phyloP scores from a whole-genome alignment of 2,329 filamentous ascomycete species.

The Trichothecium roseum region DNA sequence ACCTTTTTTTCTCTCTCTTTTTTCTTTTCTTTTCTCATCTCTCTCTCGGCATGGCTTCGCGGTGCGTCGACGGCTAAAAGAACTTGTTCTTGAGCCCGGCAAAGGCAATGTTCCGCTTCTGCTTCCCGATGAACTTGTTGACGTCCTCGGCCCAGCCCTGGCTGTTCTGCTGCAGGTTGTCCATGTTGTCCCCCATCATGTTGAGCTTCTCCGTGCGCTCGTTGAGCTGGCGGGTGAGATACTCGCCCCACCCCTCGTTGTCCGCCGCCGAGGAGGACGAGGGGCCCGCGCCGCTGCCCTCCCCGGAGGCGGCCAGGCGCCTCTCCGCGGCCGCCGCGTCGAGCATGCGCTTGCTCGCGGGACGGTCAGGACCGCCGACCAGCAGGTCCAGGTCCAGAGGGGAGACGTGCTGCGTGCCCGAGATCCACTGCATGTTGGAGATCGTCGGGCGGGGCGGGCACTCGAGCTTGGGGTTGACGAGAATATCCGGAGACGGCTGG shows the following conservation, averaged over 20 bases:
- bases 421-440: conserved; percentile 92
- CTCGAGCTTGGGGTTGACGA: conserved; percentile 67
- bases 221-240: conserved; percentile 77
- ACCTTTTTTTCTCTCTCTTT: too few species aligned
- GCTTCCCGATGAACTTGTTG: conserved; percentile 72
- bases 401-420: conserved; percentile 84
- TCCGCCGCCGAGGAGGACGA: conserved; percentile 13
- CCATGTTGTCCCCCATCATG: conserved; percentile 75
- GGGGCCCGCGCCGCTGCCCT: conserved; percentile 13
- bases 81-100: conserved; percentile 57
- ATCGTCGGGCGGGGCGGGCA: conserved; percentile 83
- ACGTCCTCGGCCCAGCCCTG: conserved; percentile 81
- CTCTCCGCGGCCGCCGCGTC: conserved; percentile 70
- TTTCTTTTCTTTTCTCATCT: too few species aligned
- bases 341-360: conserved; percentile 80
- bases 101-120: conserved; percentile 77
- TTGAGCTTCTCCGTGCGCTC: conserved; percentile 83
- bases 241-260: conserved; percentile 63
- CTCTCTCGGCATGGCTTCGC: too few species aligned
- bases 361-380: conserved; percentile 80
- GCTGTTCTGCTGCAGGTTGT: conserved; percentile 70
- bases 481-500: conserved; percentile 54
- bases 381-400: conserved; percentile 80
- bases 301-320: conserved; percentile 36
- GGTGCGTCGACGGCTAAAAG: conserved; percentile 16